Base-by-base conservation (phyloP, 2,329 filamentous ascomycete genomes). In the Corynespora cassiicola region DNA sequence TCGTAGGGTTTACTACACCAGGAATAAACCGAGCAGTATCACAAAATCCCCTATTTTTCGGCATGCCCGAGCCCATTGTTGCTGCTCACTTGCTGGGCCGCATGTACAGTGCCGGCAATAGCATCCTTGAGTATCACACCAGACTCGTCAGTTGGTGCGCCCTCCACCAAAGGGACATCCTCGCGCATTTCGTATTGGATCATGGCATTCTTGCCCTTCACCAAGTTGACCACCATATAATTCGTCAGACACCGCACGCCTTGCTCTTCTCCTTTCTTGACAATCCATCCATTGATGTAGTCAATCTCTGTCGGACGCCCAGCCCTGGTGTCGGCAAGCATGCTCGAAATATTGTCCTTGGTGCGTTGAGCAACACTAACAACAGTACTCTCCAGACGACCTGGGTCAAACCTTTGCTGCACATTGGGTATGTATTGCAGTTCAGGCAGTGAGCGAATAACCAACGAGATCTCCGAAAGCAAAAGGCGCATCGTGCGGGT, bases 271-370 rank as follows among this genome's bases (percentile, higher is more conserved):
- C 87, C 94, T 25, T 86, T 79, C 33, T 75, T 77, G 20, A 95
- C 77, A 43, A 99, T 86, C 71, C 92, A 99, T 1, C 91, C 92
- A 63, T 95, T 96, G 52, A 92, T 80, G 58, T 86, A 95, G 29
- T 91, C 82, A 25, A 96, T 80, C 56, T 96, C 90, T 0, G 88
- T 90, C 41, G 75, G 70, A 9, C 60, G 40, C 1, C 87, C 86
- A 1, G 69, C 65, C 8, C 80, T 71, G 9, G 91, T 73, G 55
- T 86, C 82, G 36, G 79, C 76, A 5, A 88, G 72, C 82, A 95
- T 90, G 14, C 75, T 78, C 55, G 82, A 88, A 5, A 76, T 72
- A 34, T 84, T 81, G 38, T 78, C 69, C 9, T 75, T 73, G 9
- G 81, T 84, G 32, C 70, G 74, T 19, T 72, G 58, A 15, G 79